A percentile compares a stretch with the other conserved stretches of the same genome.
Evolutionary conservation across 1,284 basidiomycete genomes (phyloP).

Genomic region (Caloboletus inedulis): DNA sequence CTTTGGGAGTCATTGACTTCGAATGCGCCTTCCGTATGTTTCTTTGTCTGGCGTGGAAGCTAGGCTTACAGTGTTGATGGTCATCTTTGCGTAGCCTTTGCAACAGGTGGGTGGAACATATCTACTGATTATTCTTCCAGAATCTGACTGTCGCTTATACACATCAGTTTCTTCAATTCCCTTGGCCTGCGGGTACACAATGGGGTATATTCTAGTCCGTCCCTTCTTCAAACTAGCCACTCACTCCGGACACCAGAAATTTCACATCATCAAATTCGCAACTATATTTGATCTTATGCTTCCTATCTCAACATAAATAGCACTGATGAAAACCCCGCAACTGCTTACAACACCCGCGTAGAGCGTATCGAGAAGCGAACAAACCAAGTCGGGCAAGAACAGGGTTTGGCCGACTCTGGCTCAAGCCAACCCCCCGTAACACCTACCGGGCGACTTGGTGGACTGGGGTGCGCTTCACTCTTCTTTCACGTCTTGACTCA

Average conservation of each 20-base stretch:
- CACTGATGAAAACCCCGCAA: constrained; percentile 40
- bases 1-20: constrained; percentile 16
- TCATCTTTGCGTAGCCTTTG: background rate
- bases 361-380: constrained; percentile 43
- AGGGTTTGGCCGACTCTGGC: constrained; percentile 40
- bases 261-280: constrained; percentile 23
- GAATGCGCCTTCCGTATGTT: constrained; percentile 10
- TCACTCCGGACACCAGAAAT: constrained; percentile 15
- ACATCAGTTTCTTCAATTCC: constrained; percentile 13
- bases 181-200: constrained; percentile 13
- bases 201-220: constrained; percentile 17
- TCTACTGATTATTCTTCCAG: background rate
- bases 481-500: background rate
- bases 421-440: constrained; percentile 32
- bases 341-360: constrained; percentile 48
- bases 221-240: background rate
- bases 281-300: constrained; percentile 36
- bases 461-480: constrained; percentile 12
- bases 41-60: too few relatives aligned
- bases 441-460: constrained; percentile 26
- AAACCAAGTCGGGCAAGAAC: constrained; percentile 30
- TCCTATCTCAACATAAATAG: constrained; percentile 41
- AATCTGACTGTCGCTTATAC: background rate
- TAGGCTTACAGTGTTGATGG: background rate
- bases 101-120: constrained; percentile 3